Evolutionary conservation across 164 flowering plant species (phyloP).

Genomic region (Amborella trichopoda): DNA sequence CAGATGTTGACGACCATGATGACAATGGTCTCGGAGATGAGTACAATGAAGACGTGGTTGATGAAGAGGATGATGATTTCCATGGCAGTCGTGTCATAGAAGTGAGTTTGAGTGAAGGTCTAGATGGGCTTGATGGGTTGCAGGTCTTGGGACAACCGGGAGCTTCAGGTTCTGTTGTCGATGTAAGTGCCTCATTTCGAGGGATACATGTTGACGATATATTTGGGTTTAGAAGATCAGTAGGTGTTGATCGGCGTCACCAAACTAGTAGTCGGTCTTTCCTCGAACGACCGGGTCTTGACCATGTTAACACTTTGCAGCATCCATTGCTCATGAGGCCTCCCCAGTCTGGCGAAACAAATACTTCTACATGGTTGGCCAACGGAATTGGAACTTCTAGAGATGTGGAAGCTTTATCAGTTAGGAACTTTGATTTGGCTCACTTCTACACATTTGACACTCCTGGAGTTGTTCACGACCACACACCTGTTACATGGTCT

Average conservation of each 20-base stretch:
- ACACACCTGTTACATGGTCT: slow-evolving; percentile 42
- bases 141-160: slow-evolving; percentile 89
- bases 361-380: slow-evolving; percentile 47
- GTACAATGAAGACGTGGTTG: slow-evolving; percentile 77
- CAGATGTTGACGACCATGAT: slow-evolving; percentile 91
- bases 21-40: slow-evolving; percentile 84
- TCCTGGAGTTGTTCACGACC: slow-evolving; percentile 68
- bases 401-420: slow-evolving; percentile 50
- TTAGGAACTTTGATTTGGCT: slow-evolving; percentile 52
- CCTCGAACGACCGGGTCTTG: slow-evolving; percentile 51
- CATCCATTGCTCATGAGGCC: slow-evolving; percentile 88
- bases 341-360: slow-evolving; percentile 46
- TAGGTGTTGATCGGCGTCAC: slow-evolving; percentile 72
- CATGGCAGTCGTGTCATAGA: slow-evolving; percentile 82
- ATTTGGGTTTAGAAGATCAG: slow-evolving; percentile 64
- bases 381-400: slow-evolving; percentile 39
- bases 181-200: slow-evolving; percentile 83
- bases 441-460: slow-evolving; percentile 84
- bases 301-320: slow-evolving; percentile 51
- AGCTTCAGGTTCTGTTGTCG: slow-evolving; percentile 49
- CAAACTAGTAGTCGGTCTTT: slow-evolving; percentile 43
- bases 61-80: slow-evolving; percentile 89
- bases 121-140: slow-evolving; percentile 77
- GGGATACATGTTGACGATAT: slow-evolving; percentile 89
- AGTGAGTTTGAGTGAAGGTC: slow-evolving; percentile 89